Conservation (phyloP, 768 basidiomycete genomes). For the Hemileccinum impolitum region DNA sequence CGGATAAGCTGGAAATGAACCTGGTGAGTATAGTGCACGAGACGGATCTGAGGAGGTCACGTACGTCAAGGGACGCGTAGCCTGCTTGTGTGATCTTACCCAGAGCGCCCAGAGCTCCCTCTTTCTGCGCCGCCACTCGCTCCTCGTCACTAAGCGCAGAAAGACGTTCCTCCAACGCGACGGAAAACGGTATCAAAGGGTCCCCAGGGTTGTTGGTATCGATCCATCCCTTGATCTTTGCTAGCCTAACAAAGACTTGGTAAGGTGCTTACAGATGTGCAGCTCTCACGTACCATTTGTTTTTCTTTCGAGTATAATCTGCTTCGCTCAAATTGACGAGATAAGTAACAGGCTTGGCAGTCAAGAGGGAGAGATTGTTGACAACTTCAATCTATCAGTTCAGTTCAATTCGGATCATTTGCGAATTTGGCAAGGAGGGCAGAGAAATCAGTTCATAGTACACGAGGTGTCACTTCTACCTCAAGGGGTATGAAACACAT, state of each 20-base stretch:
- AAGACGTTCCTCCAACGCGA: constrained; percentile 90
- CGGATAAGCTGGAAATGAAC: constrained; percentile 69
- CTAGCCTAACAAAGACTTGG: constrained; percentile 52
- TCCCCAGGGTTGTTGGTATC: constrained; percentile 96
- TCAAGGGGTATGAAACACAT: neutral
- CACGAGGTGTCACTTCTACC: constrained; percentile 61
- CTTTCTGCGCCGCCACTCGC: constrained; percentile 74
- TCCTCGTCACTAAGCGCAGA: constrained; percentile 59
- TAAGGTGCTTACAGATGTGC: neutral
- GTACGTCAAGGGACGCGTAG: constrained; percentile 79
- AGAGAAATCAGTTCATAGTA: constrained; percentile 18
- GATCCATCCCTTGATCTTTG: constrained; percentile 98
- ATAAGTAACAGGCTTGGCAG: constrained; percentile 96
- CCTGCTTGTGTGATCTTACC: constrained; percentile 96
- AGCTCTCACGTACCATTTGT: constrained; percentile 72
- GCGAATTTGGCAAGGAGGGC: neutral
- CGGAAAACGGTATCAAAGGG: constrained; percentile 93
- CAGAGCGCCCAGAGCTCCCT: constrained; percentile 71
- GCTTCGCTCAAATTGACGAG: constrained; percentile 95
- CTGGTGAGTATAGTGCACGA: neutral
- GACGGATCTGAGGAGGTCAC: constrained; percentile 20
- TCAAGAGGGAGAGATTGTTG: constrained; percentile 85
- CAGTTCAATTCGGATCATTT: constrained; percentile 13
- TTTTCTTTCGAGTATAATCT: constrained; percentile 96
- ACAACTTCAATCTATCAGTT: constrained; percentile 76